Evolutionary conservation across 805 yeast genomes (phyloP).

Genomic region (Kazachstania kunashirensis): DNA sequence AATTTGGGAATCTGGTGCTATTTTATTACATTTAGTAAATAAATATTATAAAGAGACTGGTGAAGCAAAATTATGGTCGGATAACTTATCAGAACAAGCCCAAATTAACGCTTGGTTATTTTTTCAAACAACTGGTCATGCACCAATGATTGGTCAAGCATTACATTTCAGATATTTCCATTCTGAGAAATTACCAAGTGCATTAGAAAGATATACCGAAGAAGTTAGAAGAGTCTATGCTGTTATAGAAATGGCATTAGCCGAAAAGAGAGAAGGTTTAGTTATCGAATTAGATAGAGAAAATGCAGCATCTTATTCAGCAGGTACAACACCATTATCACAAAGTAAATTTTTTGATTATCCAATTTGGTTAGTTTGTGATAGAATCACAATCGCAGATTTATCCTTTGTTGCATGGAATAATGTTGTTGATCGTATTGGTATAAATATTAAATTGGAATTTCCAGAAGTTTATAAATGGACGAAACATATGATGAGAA

Average conservation of each 20-base stretch:
- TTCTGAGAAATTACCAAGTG: conserved; percentile 73
- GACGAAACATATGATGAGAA: conserved; percentile 92
- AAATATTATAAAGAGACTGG: conserved; percentile 52
- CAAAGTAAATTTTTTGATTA: conserved; percentile 82
- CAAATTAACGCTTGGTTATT: conserved; percentile 84
- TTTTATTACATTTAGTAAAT: conserved; percentile 70
- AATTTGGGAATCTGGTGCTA: conserved; percentile 94
- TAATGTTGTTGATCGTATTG: conserved; percentile 87
- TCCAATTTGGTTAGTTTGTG: conserved; percentile 94
- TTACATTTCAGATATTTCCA: conserved; percentile 89
- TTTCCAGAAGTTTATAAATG: conserved; percentile 94
- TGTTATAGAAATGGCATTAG: conserved; percentile 88
- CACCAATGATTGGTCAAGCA: conserved; percentile 98
- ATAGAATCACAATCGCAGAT: conserved; percentile 75
- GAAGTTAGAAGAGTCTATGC: conserved; percentile 91
- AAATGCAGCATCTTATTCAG: conserved; percentile 76
- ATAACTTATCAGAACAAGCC: conserved; percentile 66
- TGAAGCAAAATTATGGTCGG: conserved; percentile 68
- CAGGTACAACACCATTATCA: conserved; percentile 80
- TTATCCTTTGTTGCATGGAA: conserved; percentile 94
- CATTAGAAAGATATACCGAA: conserved; percentile 82
- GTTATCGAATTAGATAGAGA: conserved; percentile 83
- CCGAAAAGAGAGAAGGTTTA: conserved; percentile 82
- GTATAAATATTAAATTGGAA: conserved; percentile 76
- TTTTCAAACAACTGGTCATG: conserved; percentile 93